These are phyloP conservation scores for Lentinus tigrinus DNA, from an alignment of 768 basidiomycete species.

Conservation along the genomic window DNA sequence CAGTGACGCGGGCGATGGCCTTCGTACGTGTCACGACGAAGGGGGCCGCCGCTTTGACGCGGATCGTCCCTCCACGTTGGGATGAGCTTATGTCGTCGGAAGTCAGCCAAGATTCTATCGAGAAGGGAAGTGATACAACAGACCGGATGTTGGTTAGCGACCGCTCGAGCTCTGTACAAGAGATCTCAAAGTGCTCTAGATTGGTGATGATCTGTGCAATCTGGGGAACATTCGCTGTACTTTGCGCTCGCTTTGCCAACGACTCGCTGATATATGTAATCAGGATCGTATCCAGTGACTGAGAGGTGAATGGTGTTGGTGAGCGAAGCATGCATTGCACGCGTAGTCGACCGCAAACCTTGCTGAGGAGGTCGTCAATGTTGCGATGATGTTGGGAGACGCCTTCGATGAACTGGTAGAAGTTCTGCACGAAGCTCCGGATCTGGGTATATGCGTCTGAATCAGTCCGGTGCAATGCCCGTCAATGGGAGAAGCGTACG, in stretches of 20 bases:
- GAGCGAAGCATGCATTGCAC: too few relatives aligned
- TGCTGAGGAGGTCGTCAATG: constrained; percentile 88
- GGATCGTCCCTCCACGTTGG: constrained; percentile 80
- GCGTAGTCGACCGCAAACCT: constrained; percentile 44
- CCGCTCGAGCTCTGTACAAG: constrained; percentile 81
- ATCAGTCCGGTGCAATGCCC: background rate
- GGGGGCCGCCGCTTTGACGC: constrained; percentile 57
- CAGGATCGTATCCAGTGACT: constrained; percentile 88
- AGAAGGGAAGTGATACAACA: too few relatives aligned
- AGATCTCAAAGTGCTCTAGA: constrained; percentile 85
- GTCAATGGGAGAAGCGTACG: constrained; percentile 38
- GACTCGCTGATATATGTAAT: constrained; percentile 73
- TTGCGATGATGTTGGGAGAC: constrained; percentile 89
- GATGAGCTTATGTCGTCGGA: constrained; percentile 55
- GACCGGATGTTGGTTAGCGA: constrained; percentile 83
- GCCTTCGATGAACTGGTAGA: constrained; percentile 95
- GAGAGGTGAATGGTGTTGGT: constrained; percentile 1
- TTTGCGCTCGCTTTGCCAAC: constrained; percentile 70
- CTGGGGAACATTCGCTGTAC: constrained; percentile 80
- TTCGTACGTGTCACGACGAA: constrained; percentile 69
- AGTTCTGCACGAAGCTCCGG: constrained; percentile 87
- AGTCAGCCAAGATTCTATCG: too few relatives aligned
- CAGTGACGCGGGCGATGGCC: constrained; percentile 74
- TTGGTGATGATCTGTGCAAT: constrained; percentile 93
- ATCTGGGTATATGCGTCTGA: constrained; percentile 47